phyloP scores from a whole-genome alignment of 306 rosid genomes.

The Astragalus glycyphyllos region DNA sequence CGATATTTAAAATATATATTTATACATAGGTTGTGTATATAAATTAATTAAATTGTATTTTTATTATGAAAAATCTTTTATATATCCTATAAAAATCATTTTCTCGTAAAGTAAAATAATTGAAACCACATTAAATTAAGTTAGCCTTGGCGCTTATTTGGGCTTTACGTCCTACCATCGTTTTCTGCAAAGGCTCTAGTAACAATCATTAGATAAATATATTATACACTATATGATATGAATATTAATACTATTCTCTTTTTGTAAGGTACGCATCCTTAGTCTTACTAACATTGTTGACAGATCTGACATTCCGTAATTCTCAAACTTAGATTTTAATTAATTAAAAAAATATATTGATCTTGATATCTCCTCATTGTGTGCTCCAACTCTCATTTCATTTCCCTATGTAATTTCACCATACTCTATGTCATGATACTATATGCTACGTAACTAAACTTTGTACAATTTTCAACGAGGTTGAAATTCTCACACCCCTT shows the following conservation, averaged over 20 bases:
- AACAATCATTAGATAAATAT: neutral
- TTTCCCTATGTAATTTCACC: constrained; percentile 60
- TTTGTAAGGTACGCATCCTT: constrained; percentile 50
- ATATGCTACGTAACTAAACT: constrained; percentile 54
- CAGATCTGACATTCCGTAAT: constrained; percentile 87
- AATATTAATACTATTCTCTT: constrained; percentile 14
- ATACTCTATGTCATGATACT: constrained; percentile 27
- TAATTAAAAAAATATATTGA: neutral
- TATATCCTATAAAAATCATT: too few species aligned
- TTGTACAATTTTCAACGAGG: constrained; percentile 49
- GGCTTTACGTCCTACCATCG: constrained; percentile 41
- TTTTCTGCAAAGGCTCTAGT: constrained; percentile 32
- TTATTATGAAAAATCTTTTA: too few species aligned
- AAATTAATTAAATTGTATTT: too few species aligned
- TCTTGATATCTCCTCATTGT: constrained; percentile 21
- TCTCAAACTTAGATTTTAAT: constrained; percentile 53
- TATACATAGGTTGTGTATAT: too few species aligned
- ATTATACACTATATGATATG: too few species aligned
- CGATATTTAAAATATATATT: too few species aligned
- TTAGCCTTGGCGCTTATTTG: constrained; percentile 32
- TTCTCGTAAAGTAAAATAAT: neutral
- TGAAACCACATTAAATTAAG: neutral
- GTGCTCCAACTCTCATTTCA: constrained; percentile 56
- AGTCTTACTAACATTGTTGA: constrained; percentile 22
- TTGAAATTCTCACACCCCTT: constrained; percentile 64